These are phyloP conservation scores for Petunia axillaris DNA, from an alignment of 257 asterid genomes.

Conservation along the genomic window DNA sequence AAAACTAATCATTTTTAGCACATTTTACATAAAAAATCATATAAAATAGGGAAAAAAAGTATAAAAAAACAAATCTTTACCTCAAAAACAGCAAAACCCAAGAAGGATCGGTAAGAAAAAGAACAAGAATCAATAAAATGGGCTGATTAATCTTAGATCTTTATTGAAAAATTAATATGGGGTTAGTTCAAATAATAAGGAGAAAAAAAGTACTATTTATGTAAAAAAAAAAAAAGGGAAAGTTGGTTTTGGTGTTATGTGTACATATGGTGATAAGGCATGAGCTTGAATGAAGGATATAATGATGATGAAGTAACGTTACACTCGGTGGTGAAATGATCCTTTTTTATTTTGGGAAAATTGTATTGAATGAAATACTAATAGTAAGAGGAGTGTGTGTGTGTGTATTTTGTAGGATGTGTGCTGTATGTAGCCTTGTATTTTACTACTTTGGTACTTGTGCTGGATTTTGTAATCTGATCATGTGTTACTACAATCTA, in stretches of 20 bases:
- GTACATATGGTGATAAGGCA: conserved; percentile 24
- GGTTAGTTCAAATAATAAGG: not conserved
- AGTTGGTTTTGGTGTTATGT: not conserved
- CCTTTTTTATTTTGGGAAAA: not conserved
- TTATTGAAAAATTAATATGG: not conserved
- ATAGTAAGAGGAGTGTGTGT: not conserved
- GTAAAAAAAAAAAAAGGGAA: not conserved
- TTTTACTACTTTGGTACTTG: not conserved
- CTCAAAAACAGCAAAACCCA: conserved; percentile 43
- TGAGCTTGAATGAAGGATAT: conserved; percentile 16
- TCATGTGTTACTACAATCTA: not conserved
- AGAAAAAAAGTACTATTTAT: not conserved
- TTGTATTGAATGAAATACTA: not conserved
- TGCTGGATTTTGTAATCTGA: not conserved
- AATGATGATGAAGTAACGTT: conserved; percentile 12
- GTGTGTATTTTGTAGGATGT: not conserved
- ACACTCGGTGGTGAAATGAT: not conserved
- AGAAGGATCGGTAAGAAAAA: conserved; percentile 50
- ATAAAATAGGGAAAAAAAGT: conserved; percentile 31
- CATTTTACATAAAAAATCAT: conserved; percentile 33
- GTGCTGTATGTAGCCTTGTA: not conserved
- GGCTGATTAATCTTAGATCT: conserved; percentile 25
- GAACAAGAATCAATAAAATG: conserved; percentile 17
- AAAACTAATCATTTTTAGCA: conserved; percentile 12
- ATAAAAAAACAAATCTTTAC: conserved; percentile 12